These are phyloP conservation scores for Leccinum uliginosum DNA, from an alignment of 768 basidiomycete genomes.

Conservation along the genomic window DNA sequence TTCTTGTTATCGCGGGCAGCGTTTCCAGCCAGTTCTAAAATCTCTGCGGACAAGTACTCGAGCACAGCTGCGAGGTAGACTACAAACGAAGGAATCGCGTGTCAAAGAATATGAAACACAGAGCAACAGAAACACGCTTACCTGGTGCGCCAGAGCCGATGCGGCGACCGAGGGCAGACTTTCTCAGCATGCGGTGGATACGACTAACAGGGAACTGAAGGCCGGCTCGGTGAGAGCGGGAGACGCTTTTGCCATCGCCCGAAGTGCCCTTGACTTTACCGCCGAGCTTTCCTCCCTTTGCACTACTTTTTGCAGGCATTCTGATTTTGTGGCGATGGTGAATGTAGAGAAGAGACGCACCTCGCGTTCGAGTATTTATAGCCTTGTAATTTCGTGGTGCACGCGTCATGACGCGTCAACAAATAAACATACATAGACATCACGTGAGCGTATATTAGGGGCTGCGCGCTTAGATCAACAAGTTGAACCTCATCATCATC, in stretches of 20 bases:
- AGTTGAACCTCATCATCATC: conserved; percentile 16
- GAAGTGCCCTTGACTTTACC: conserved; percentile 49
- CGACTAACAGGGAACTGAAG: conserved; percentile 88
- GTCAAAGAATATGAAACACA: conserved; percentile 11
- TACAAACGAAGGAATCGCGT: conserved; percentile 20
- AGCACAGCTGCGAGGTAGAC: conserved; percentile 92
- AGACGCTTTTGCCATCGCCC: conserved; percentile 46
- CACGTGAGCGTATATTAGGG: conserved; percentile 36
- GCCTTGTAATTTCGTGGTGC: conserved; percentile 10
- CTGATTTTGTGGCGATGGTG: neutral
- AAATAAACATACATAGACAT: conserved; percentile 30
- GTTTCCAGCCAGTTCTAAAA: conserved; percentile 89
- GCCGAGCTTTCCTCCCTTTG: conserved; percentile 36
- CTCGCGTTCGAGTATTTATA: conserved; percentile 20
- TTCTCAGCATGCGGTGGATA: conserved; percentile 86
- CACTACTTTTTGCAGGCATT: conserved; percentile 29
- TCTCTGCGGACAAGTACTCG: conserved; percentile 90
- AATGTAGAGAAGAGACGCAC: neutral
- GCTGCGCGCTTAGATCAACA: conserved; percentile 2
- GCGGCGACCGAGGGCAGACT: conserved; percentile 82
- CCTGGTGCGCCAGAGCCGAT: conserved; percentile 87
- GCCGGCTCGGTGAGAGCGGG: conserved; percentile 72
- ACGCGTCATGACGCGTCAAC: conserved; percentile 39
- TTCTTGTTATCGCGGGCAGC: conserved; percentile 91
- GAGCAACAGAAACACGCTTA: conserved; percentile 17